Base-by-base conservation (phyloP, 768 basidiomycete species). In the Cubamyces sp. region DNA sequence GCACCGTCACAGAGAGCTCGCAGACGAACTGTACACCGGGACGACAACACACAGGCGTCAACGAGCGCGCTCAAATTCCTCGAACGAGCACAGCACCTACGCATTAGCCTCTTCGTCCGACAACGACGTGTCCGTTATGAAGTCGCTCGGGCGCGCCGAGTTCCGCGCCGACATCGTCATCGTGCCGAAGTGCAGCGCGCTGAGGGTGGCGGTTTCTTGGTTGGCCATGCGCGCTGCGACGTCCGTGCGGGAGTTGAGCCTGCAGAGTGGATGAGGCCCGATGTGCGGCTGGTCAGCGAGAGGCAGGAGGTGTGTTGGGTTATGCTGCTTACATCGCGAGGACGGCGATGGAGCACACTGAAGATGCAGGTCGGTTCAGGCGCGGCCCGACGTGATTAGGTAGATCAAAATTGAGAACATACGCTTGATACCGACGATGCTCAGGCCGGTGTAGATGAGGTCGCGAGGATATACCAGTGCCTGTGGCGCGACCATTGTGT, bases 361-460 rank as follows among this genome's bases (percentile, higher is more conserved):
- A 34, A 34, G 34, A 34, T 5, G 11, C 12, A 7, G 2, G n/a
- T 23, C 21, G 5, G 18, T 1, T 19, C 9, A 19, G 12, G 39
- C 23, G 15, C 14, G 28, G 3, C 18, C 50, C 14, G 34, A 1
- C 18, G 3, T 19, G n/a, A 12, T 11, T 37, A 51, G 18, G 21
- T 26, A 2, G 3, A 8, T 21, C 9, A 11, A 9, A 19, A 5
- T 34, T n/a, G 40, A 4, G 19, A 40, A 40, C 54, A 12, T 37
- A 56, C 54, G 42, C 25, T 56, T 56, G 30, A 56, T 45, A 16
- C 54, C 45, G n/a, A 46, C 26, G 28, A 56, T 56, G 53, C 39
- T 54, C 23, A 54, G 16, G 21, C 39, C 53, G 7, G 40, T 41
- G 41, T 54, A 42, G 41, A 54, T 54, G 11, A 25, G 40, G 23